Percentiles rank a stretch among this genome's conserved stretches.
These are phyloP conservation scores for Populus hybrid DNA, from an alignment of 441 rosid species.

Conservation along the genomic window DNA sequence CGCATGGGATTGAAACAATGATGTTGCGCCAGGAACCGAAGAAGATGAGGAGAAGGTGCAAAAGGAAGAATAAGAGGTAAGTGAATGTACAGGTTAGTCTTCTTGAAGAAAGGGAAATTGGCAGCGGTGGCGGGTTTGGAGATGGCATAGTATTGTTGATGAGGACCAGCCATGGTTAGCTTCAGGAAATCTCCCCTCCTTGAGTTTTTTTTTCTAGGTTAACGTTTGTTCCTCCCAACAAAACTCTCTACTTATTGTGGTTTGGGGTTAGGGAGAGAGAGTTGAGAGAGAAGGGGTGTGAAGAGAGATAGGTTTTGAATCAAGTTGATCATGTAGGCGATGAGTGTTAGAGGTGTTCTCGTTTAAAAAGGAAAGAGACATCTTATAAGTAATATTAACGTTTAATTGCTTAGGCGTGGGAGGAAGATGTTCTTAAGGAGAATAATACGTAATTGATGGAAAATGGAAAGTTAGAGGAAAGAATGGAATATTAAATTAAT, in stretches of 20 bases:
- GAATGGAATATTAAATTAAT: background rate
- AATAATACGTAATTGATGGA: too few relatives aligned
- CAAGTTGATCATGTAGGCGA: constrained; percentile 25
- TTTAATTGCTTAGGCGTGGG: background rate
- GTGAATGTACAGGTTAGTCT: constrained; percentile 13
- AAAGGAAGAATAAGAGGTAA: constrained; percentile 30
- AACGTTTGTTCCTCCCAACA: background rate
- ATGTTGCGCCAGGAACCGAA: constrained; percentile 38
- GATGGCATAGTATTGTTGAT: constrained; percentile 14
- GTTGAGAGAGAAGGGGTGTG: background rate
- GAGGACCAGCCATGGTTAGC: constrained; percentile 30
- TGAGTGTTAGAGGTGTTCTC: background rate
- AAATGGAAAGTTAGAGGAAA: too few relatives aligned
- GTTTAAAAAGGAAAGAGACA: background rate
- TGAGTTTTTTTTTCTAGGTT: background rate
- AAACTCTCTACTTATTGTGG: too few relatives aligned
- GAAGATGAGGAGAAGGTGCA: constrained; percentile 39
- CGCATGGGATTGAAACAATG: constrained; percentile 10
- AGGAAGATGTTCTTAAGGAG: background rate
- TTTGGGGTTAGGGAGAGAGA: background rate
- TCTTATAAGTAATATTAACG: too few relatives aligned
- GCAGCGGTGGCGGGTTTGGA: constrained; percentile 21
- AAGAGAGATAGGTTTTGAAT: constrained; percentile 10
- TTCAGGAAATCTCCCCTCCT: background rate
- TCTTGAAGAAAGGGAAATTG: constrained; percentile 8